Base-by-base conservation (phyloP, 108 stramenopile genomes). In the Seminavis robusta region DNA sequence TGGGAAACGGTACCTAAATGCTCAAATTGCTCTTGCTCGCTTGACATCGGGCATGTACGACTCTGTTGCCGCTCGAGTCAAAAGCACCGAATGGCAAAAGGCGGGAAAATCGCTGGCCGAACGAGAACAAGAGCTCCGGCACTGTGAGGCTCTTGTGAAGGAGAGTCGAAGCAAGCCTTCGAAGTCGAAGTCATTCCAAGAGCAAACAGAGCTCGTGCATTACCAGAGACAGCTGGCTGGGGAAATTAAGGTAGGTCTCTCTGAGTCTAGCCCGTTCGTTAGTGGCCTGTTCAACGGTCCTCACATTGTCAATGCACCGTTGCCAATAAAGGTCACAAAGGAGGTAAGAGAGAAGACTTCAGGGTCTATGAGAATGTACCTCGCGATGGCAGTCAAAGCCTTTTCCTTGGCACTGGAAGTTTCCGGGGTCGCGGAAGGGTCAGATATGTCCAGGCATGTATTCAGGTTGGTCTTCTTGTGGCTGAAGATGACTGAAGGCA, bases 401-500 rank as follows among this genome's bases (percentile, higher is more conserved):
- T 84, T 70, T 49, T 75, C 72, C 23, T 50, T 32, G 29, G 82
- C 84, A 9, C 63, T 94, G 25, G 49, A 64, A 39, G 49, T 81
- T 5, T 70, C 62, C 21, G 68, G 41, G 55, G 25, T 16, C 65
- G 9, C 52, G 61, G 33, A 33, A 65, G 10, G 80, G 83, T 34
- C 29, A 23, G 25, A 9, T 24, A 52, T 79, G 38, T 74, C 73
- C 34, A 75, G 63, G 26, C 73, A 86, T 48, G 77, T 88, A n/a
- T 92, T 84, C 45, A 52, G 80, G 38, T 42, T 90, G 21, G 56
- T 92, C 16, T 73, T 76, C 7, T 36, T 92, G 5, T 95, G 94
- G 94, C 86, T 95, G 49, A 70, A 66, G 36, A 73, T 73, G 33
- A 62, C 26, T 40, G 34, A 67, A 41, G 61, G 72, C 53, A 26